Base-by-base conservation (phyloP, 2,329 filamentous ascomycete genomes). In the Metarhizium album region DNA sequence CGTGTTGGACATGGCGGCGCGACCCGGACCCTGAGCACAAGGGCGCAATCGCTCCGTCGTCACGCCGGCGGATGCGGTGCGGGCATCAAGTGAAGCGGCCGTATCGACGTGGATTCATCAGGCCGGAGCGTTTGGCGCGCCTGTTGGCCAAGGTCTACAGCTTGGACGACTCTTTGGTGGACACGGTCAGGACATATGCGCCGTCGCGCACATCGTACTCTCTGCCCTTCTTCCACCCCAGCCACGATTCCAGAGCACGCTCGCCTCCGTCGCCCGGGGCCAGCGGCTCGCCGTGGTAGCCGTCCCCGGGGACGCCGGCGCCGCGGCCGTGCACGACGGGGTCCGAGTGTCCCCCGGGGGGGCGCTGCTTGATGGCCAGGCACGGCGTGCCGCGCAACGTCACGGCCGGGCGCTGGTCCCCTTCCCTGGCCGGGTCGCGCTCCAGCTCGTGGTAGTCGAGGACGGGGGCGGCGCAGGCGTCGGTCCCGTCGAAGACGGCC, bases 401-500 rank as follows among this genome's bases (percentile, higher is more conserved):
- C 9, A 90, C 85, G 1, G 76, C 69, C 1, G 86, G 86, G 54
- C 87, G 69, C 68, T 88, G 85, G 57, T 90, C 85, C 45, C 83
- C 79, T 61, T 83, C 80, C 46, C 73, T 69, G n/a, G 52, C 54
- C 8, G 62, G 47, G 35, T 70, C 63, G 2, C 53, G 59, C 58
- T 88, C 79, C 42, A 95, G 71, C 68, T 95, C 90, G 0, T 58
- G 61, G 57, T 89, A 87, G 33, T 82, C 83, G 42, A 95, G 71
- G 1, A 97, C 87, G 0, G 91, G 91, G n/a, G 87, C 89, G 55
- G 86, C 89, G 66, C 91, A 97, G 1, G 91, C 91, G 69, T 97
- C 91, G 0, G 87, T 93, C 11, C 86, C 87, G 64, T 95, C 87
- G 64, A 96, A 97, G 5, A 95, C 72, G 3, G 54, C 64, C 67